These are phyloP conservation scores for Colletotrichum gloeosporioides DNA, from an alignment of 2,329 filamentous ascomycete species.

Conservation along the genomic window DNA sequence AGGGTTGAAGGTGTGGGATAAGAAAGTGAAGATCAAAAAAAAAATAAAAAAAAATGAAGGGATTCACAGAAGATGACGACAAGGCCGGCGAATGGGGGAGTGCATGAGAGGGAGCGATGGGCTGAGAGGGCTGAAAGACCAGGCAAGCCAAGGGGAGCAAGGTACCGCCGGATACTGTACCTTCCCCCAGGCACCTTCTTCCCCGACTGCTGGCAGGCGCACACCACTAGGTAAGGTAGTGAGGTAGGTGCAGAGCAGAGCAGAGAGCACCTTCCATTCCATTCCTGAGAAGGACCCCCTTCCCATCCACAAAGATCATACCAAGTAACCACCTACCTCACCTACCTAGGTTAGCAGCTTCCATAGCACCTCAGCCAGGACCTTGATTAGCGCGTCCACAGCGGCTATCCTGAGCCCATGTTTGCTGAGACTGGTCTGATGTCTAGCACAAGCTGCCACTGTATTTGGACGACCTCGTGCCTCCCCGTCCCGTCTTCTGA, in stretches of 20 bases:
- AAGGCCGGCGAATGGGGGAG: not conserved
- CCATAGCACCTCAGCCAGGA: not conserved
- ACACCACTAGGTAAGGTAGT: not conserved
- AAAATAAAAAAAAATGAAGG: not conserved
- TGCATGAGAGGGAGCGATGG: not conserved
- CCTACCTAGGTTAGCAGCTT: not conserved
- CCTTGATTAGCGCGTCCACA: not conserved
- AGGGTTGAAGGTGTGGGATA: not conserved
- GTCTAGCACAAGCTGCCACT: not conserved
- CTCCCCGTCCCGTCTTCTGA: not conserved
- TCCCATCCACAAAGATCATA: not conserved
- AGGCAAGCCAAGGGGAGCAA: not conserved
- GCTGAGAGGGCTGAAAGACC: not conserved
- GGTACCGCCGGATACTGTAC: not conserved
- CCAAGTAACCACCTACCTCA: not conserved
- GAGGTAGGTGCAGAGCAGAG: not conserved
- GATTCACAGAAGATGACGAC: not conserved
- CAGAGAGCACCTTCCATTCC: not conserved
- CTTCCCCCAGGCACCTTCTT: not conserved
- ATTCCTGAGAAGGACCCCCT: not conserved
- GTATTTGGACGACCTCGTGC: not conserved
- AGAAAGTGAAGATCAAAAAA: not conserved
- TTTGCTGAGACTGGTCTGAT: slow-evolving; percentile 2
- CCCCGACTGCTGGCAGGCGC: not conserved
- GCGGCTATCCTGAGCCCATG: not conserved